Percentiles rank a stretch among this genome's conserved stretches.
Conservation (phyloP, 2,329 filamentous ascomycete species). For the Colletotrichum ledebouriae region DNA sequence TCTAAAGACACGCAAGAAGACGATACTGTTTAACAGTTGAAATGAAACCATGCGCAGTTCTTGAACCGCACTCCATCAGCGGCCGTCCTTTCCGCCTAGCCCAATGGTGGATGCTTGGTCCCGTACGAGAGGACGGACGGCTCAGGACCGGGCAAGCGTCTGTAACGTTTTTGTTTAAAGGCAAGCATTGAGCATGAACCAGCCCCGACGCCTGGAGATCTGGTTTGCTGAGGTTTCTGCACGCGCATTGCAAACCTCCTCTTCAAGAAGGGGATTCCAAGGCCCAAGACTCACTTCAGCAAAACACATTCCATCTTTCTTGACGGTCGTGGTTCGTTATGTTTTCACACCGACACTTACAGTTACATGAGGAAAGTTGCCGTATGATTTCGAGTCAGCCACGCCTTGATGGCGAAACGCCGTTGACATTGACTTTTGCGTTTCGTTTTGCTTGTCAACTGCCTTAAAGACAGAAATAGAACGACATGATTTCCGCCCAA, state of each 20-base stretch:
- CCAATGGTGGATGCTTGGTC: conserved; percentile 16
- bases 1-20: conserved; percentile 6
- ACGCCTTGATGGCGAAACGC: conserved; percentile 17
- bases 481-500: neutral
- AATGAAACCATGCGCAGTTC: conserved; percentile 1
- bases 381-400: conserved; percentile 30
- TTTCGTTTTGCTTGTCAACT: neutral
- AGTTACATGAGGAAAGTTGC: conserved; percentile 15
- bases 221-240: neutral
- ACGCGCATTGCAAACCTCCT: neutral
- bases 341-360: conserved; percentile 32
- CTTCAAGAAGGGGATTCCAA: too few relatives aligned
- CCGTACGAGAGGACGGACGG: conserved; percentile 13
- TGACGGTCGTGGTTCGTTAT: neutral
- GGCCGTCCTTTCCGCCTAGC: conserved; percentile 3
- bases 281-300: neutral
- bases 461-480: neutral
- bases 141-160: neutral
- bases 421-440: conserved; percentile 4
- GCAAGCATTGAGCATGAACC: conserved; percentile 12
- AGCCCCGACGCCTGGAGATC: neutral
- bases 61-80: neutral
- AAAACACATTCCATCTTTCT: neutral
- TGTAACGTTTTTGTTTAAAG: conserved; percentile 15
- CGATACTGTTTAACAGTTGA: neutral